Evolutionary conservation across 1,139 yeast species (phyloP).

Genomic region (Maudiozyma humilis): DNA sequence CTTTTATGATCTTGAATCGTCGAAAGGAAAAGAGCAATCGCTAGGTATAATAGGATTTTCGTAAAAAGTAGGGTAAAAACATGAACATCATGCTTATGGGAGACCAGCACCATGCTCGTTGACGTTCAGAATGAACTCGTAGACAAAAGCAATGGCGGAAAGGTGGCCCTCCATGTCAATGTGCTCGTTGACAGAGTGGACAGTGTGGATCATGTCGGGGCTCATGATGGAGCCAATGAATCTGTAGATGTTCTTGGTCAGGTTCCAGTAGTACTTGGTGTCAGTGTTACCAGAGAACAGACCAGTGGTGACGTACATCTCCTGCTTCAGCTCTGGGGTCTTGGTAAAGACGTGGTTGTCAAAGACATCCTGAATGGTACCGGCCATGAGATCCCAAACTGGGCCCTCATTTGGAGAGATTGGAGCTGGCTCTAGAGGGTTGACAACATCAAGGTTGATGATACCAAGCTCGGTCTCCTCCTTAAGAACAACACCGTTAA

Average conservation of each 20-base stretch:
- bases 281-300: conserved; percentile 80
- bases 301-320: conserved; percentile 51
- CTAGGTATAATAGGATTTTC: too few species aligned
- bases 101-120: conserved; percentile 16
- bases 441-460: conserved; percentile 37
- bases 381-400: conserved; percentile 47
- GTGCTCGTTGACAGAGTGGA: conserved; percentile 57
- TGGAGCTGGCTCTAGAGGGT: conserved; percentile 46
- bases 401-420: conserved; percentile 40
- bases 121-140: conserved; percentile 41
- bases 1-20: too few species aligned
- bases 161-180: conserved; percentile 46
- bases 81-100: background rate
- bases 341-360: conserved; percentile 30
- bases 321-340: conserved; percentile 21
- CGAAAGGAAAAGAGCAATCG: too few species aligned
- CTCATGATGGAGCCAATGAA: conserved; percentile 23
- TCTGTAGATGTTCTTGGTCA: conserved; percentile 67
- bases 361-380: conserved; percentile 46
- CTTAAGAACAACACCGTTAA: conserved; percentile 17
- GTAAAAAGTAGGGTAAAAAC: too few species aligned
- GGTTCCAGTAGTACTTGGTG: conserved; percentile 67
- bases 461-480: conserved; percentile 25
- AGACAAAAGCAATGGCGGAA: conserved; percentile 51
- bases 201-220: conserved; percentile 17